A percentile compares a stretch with the other conserved stretches of the same genome.
Evolutionary conservation across 768 basidiomycete species (phyloP).

Genomic region (Erythrobasidium yunnanense): DNA sequence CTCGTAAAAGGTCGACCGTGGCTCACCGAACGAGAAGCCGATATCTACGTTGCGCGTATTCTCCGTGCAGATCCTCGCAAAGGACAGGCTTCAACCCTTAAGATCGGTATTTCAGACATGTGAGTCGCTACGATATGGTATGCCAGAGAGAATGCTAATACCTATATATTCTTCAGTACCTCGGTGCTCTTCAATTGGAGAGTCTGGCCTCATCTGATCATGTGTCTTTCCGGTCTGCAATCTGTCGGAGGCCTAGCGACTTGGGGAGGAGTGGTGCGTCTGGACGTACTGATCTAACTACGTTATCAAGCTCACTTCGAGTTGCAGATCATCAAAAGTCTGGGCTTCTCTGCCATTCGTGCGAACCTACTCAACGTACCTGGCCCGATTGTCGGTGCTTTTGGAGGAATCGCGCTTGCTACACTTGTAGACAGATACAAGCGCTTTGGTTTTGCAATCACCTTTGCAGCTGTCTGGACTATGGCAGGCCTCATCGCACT

Average conservation of each 20-base stretch:
- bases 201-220: conserved; percentile 11
- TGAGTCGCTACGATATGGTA: neutral
- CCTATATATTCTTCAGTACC: neutral
- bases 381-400: neutral
- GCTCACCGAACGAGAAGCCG: conserved; percentile 16
- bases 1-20: too few species aligned
- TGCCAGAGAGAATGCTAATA: neutral
- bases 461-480: conserved; percentile 3
- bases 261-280: too few species aligned
- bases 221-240: conserved; percentile 6
- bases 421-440: neutral
- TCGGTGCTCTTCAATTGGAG: conserved; percentile 8
- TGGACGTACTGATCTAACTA: too few species aligned
- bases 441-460: conserved; percentile 16
- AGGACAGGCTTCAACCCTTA: conserved; percentile 12
- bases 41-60: conserved; percentile 11
- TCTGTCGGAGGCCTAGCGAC: neutral
- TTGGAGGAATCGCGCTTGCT: neutral
- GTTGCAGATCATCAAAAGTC: conserved; percentile 13
- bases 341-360: conserved; percentile 10
- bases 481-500: conserved; percentile 14
- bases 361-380: conserved; percentile 23
- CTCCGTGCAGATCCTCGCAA: conserved; percentile 1
- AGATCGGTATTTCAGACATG: conserved; percentile 1
- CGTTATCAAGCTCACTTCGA: too few species aligned